Evolutionary conservation across 257 asterid genomes (phyloP), one percentile per base, ranked within the genome.

Genomic region (Solanum medicagineum): DNA sequence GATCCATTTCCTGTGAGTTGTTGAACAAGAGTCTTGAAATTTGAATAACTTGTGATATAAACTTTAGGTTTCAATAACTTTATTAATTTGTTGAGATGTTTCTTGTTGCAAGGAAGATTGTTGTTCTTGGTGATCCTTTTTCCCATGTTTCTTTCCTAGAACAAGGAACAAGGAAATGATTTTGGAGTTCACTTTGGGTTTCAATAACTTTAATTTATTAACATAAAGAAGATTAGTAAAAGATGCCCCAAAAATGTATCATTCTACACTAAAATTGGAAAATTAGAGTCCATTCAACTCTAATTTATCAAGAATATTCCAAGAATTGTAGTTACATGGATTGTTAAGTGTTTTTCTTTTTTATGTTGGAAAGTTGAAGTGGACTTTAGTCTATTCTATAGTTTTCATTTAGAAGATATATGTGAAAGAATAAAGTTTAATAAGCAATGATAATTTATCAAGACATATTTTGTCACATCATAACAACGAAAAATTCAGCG

Each of bases 21-120:
- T 89, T 92, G 94, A 70, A 92, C 94, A 24, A 92, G 92, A 14
- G 49, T 82, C 90, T 90, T 90, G 94, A 92, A 92, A 68, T 89
- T 89, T 36, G 90, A 86, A 62, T 90, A 70, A 55, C 87, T 87
- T 2, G 90, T 90, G 84, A 90, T 89, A 85, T 87, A 92, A 32
- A 90, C 93, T 74, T 90, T 92, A 10, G 93, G 94, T 17, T 81
- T 66, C 87, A 92, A 45, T 45, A 85, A 79, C 73, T 90, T 88
- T 36, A 89, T 89, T 87, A 87, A 83, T 56, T 84, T 84, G 84
- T 84, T 90, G 80, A 87, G 60, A 36, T 86, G 86, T 49, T 89
- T 88, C 86, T 89, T 92, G 81, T 87, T 84, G 22, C 84, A 86
- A 26, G 56, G 53, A 40, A 40, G n/a, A 71, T 44, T 44, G 44